A percentile compares a stretch with the other conserved stretches of the same genome.
phyloP scores from a whole-genome alignment of 805 yeast genomes.

The Starmerella floricola region DNA sequence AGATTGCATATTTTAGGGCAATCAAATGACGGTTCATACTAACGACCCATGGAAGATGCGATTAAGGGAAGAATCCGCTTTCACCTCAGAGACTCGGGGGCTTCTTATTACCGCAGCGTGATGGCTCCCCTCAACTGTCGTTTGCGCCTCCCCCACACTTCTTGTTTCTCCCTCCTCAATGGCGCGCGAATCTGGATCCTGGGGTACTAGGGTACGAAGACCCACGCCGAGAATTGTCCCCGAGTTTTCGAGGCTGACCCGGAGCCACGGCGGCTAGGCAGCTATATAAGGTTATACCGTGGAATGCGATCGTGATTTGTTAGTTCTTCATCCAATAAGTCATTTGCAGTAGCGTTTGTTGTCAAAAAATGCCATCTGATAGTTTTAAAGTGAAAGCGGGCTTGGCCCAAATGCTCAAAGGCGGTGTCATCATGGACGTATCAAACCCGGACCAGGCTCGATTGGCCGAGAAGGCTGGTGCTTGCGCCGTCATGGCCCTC shows the following conservation, averaged over 20 bases:
- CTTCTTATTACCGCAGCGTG: too few relatives aligned
- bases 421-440: constrained; percentile 41
- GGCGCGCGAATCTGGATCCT: too few relatives aligned
- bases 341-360: neutral
- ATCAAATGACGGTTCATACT: too few relatives aligned
- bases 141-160: too few relatives aligned
- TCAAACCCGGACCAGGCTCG: constrained; percentile 69
- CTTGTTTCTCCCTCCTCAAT: too few relatives aligned
- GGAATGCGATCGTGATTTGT: neutral
- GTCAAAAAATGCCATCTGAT: neutral
- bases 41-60: too few relatives aligned
- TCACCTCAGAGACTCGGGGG: too few relatives aligned
- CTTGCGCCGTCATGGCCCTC: constrained; percentile 81
- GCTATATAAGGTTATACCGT: neutral
- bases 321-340: neutral
- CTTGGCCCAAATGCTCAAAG: constrained; percentile 76
- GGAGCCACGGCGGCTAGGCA: neutral
- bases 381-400: constrained; percentile 52
- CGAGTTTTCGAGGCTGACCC: neutral
- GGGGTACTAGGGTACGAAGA: too few relatives aligned
- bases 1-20: too few relatives aligned
- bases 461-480: constrained; percentile 74
- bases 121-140: too few relatives aligned
- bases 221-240: too few relatives aligned
- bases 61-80: too few relatives aligned